These are phyloP conservation scores for Glutinoglossum americanum DNA, from an alignment of 495 filamentous ascomycete species.

Conservation along the genomic window DNA sequence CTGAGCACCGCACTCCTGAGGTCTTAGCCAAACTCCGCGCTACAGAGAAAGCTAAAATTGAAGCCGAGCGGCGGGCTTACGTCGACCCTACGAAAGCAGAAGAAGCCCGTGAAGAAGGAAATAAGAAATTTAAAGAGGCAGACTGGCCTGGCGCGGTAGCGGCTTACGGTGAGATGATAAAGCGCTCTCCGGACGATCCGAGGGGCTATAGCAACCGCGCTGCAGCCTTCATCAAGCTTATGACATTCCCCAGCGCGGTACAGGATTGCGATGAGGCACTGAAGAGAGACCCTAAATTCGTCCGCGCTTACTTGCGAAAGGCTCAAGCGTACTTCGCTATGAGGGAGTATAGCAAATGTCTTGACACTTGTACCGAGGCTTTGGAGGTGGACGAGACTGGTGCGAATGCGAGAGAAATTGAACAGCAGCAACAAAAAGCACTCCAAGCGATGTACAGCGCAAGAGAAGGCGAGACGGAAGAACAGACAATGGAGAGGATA, in stretches of 20 bases:
- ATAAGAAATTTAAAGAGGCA: constrained; percentile 84
- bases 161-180: constrained; percentile 92
- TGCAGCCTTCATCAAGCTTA: constrained; percentile 86
- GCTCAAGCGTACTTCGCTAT: constrained; percentile 85
- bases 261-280: constrained; percentile 79
- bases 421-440: constrained; percentile 88
- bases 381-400: constrained; percentile 50
- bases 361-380: constrained; percentile 76
- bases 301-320: constrained; percentile 87
- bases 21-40: constrained; percentile 78
- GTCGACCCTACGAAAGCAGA: constrained; percentile 83
- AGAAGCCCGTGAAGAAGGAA: constrained; percentile 84
- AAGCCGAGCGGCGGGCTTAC: constrained; percentile 55
- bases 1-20: constrained; percentile 91
- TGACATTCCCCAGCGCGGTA: constrained; percentile 83
- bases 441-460: constrained; percentile 71
- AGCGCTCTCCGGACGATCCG: constrained; percentile 80
- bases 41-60: constrained; percentile 78
- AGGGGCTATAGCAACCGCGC: constrained; percentile 94
- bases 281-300: constrained; percentile 77
- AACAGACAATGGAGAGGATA: constrained; percentile 83
- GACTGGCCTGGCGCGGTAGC: constrained; percentile 94
- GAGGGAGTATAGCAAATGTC: constrained; percentile 86
- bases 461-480: constrained; percentile 84
- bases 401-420: constrained; percentile 71